Base-by-base conservation (phyloP, 164 flowering plant genomes). In the Platanus orientalis region DNA sequence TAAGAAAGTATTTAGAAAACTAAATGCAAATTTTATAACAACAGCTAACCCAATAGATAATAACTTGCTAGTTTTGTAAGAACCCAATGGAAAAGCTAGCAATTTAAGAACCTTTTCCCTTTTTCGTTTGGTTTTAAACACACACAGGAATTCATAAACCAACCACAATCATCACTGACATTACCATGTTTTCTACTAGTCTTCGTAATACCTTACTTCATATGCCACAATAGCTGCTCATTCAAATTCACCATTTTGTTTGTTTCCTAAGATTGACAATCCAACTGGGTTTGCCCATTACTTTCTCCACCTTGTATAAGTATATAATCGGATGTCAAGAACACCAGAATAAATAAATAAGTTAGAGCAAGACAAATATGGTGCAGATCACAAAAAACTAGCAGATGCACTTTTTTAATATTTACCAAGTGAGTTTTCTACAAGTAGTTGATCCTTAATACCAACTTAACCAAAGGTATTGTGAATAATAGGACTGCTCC, bases 41-140 rank as follows among this genome's bases (percentile, higher is more conserved):
- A n/a, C n/a, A n/a, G n/a, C n/a, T n/a, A n/a, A n/a, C n/a, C n/a
- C n/a, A n/a, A n/a, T n/a, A n/a, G n/a, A n/a, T n/a, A n/a, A n/a
- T n/a, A n/a, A n/a, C n/a, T n/a, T n/a, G n/a, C n/a, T n/a, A n/a
- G n/a, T 79, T 68, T 54, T 60, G 71, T 94, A 89, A 47, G 70
- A 75, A 57, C 96, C 97, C n/a, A 62, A 69, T 0, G 84, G 90
- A 67, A 86, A 88, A 12, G 67, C 78, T 88, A 67, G 77, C 93
- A 87, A 44, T 78, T 82, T 45, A 93, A 80, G 69, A 89, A 91
- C 24, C 96, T 96, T 71, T 91, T 97, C 21, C 84, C 80, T 54
- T 64, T 73, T 66, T 71, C 83, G 67, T 81, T 83, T 7, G 71
- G 75, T 66, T 81, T 78, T 66, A 86, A 79, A 57, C 74, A 56